phyloP scores from a whole-genome alignment of 31 red algal species.

The Asparagopsis taxiformis region DNA sequence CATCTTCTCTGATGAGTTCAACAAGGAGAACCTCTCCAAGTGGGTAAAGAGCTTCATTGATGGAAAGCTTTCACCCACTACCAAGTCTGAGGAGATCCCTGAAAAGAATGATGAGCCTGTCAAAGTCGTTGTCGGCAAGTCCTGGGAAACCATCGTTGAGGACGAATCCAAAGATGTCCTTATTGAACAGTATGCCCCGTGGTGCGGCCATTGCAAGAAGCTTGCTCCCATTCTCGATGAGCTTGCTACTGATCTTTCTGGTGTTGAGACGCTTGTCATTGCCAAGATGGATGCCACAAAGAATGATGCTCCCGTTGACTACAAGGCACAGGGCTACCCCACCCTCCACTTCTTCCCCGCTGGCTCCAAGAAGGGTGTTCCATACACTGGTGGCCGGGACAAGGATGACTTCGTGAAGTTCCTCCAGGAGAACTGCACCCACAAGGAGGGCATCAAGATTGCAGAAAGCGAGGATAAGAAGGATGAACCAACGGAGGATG shows the following conservation, averaged over 20 bases:
- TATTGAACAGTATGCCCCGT: constrained; percentile 97
- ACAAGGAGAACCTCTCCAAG: constrained; percentile 39
- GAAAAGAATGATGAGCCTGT: constrained; percentile 84
- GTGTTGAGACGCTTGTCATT: constrained; percentile 79
- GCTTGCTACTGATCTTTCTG: constrained; percentile 67
- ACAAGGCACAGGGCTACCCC: constrained; percentile 93
- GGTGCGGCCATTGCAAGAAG: constrained; percentile 98
- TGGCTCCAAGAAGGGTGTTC: constrained; percentile 58
- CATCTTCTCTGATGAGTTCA: constrained; percentile 64
- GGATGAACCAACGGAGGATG: constrained; percentile 6
- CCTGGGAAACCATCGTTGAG: constrained; percentile 85
- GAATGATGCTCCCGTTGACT: constrained; percentile 91
- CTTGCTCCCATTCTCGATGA: constrained; percentile 82
- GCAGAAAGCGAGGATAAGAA: constrained; percentile 1
- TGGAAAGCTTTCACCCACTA: constrained; percentile 69
- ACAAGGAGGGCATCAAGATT: constrained; percentile 67
- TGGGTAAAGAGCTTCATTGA: constrained; percentile 60
- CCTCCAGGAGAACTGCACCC: constrained; percentile 86
- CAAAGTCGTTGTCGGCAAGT: constrained; percentile 87
- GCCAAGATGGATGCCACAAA: constrained; percentile 98
- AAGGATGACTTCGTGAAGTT: constrained; percentile 90
- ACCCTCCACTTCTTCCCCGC: constrained; percentile 92
- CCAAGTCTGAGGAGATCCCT: constrained; percentile 76
- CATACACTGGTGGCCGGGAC: constrained; percentile 63
- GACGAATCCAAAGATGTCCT: constrained; percentile 92